A percentile compares a stretch with the other conserved stretches of the same genome.
Conservation (phyloP, 2,329 filamentous ascomycete species). For the Penicillium polonicum region DNA sequence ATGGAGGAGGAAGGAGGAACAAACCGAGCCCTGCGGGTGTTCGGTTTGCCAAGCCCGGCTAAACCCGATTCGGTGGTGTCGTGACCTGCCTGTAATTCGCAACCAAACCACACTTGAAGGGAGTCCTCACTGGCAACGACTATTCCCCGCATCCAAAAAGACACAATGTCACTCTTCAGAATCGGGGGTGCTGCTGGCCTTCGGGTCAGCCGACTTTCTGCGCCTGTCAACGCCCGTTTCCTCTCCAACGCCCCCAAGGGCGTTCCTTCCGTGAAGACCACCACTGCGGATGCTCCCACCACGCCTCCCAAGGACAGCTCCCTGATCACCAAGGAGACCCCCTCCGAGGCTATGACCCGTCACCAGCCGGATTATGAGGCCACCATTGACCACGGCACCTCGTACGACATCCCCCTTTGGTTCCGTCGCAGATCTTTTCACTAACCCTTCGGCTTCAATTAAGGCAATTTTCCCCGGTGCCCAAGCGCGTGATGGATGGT, state of each 20-base stretch:
- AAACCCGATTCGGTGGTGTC: slow-evolving; percentile 36
- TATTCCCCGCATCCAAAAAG: slow-evolving; percentile 18
- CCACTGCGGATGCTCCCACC: slow-evolving; percentile 45
- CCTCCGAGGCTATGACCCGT: slow-evolving; percentile 52
- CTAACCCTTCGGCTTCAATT: slow-evolving; percentile 27
- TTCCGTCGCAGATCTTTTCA: slow-evolving; percentile 8
- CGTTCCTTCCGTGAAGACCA: slow-evolving; percentile 57
- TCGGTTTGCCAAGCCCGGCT: slow-evolving; percentile 36
- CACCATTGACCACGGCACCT: slow-evolving; percentile 82
- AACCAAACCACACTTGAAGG: slow-evolving; percentile 31
- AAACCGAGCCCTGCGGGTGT: slow-evolving; percentile 38
- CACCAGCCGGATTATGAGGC: slow-evolving; percentile 81
- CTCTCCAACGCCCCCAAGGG: slow-evolving; percentile 42
- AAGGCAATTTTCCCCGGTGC: slow-evolving; percentile 87
- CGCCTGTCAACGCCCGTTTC: slow-evolving; percentile 39
- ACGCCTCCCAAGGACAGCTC: slow-evolving; percentile 41
- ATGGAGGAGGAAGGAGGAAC: slow-evolving; percentile 32
- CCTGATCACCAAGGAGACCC: slow-evolving; percentile 52
- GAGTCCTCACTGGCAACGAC: slow-evolving; percentile 33
- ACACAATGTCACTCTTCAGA: slow-evolving; percentile 66
- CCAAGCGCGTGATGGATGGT: slow-evolving; percentile 85
- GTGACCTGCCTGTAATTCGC: slow-evolving; percentile 35
- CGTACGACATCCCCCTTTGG: slow-evolving; percentile 57
- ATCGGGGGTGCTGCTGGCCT: slow-evolving; percentile 44
- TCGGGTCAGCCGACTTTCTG: slow-evolving; percentile 31